These are phyloP conservation scores for Vitis rotundifolia DNA, from an alignment of 164 flowering plant genomes.

Conservation along the genomic window DNA sequence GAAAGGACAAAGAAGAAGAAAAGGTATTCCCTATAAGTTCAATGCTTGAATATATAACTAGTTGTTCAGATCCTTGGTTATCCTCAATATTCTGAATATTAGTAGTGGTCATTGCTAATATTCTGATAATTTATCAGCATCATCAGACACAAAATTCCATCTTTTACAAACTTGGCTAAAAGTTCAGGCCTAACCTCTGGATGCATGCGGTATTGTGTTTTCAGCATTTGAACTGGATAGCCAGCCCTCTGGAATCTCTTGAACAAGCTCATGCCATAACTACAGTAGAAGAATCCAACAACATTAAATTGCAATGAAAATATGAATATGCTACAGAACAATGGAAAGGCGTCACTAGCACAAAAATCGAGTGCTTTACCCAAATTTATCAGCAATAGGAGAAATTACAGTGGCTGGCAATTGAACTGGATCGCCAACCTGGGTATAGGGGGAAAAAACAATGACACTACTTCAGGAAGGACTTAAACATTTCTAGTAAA, in stretches of 20 bases:
- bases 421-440: slow-evolving; percentile 98
- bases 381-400: slow-evolving; percentile 63
- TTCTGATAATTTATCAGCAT: no score
- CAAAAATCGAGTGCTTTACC: slow-evolving; percentile 40
- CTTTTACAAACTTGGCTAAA: not conserved
- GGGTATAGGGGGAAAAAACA: not conserved
- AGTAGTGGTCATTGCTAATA: no score
- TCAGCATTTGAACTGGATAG: slow-evolving; percentile 91
- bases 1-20: no score
- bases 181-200: slow-evolving; percentile 62
- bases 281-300: slow-evolving; percentile 15
- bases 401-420: slow-evolving; percentile 97
- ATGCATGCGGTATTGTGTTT: slow-evolving; percentile 98
- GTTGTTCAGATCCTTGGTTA: no score
- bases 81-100: no score
- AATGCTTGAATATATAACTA: no score
- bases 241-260: slow-evolving; percentile 89
- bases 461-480: not conserved
- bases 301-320: not conserved
- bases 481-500: not conserved
- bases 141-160: no score
- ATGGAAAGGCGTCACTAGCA: not conserved
- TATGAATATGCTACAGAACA: not conserved
- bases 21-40: no score
- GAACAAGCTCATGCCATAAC: slow-evolving; percentile 90